Percentiles rank a stretch among this genome's conserved stretches.
These are phyloP conservation scores for Neurospora discreta DNA, from an alignment of 495 filamentous ascomycete species.

Conservation along the genomic window DNA sequence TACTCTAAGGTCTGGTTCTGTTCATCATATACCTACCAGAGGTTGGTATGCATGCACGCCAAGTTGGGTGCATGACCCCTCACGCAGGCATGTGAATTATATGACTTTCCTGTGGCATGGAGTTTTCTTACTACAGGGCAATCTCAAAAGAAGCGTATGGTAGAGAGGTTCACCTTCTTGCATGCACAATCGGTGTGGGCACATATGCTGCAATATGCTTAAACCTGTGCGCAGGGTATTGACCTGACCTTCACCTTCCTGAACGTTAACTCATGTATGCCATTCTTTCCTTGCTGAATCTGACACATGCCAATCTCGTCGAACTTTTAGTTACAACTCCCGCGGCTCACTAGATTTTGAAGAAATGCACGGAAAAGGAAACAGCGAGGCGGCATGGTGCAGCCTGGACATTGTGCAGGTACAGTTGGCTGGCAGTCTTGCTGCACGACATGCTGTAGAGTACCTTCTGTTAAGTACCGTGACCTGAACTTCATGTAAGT, in stretches of 20 bases:
- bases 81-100: too few relatives aligned
- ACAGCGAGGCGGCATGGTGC: neutral
- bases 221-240: too few relatives aligned
- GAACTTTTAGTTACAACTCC: neutral
- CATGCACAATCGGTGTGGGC: neutral
- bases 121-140: too few relatives aligned
- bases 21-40: too few relatives aligned
- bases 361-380: neutral
- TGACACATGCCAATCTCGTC: neutral
- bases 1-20: too few relatives aligned
- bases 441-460: too few relatives aligned
- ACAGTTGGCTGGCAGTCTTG: neutral
- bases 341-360: neutral
- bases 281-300: neutral
- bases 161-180: neutral
- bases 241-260: too few relatives aligned
- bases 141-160: neutral
- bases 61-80: too few relatives aligned
- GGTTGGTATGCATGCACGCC: too few relatives aligned
- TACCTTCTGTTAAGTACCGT: too few relatives aligned
- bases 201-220: neutral
- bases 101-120: too few relatives aligned
- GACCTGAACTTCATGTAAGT: too few relatives aligned
- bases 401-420: neutral
- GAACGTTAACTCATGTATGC: neutral